Base-by-base conservation (phyloP, 192 early-diverging fungal genomes). In the Gaertneriomyces sp. region DNA sequence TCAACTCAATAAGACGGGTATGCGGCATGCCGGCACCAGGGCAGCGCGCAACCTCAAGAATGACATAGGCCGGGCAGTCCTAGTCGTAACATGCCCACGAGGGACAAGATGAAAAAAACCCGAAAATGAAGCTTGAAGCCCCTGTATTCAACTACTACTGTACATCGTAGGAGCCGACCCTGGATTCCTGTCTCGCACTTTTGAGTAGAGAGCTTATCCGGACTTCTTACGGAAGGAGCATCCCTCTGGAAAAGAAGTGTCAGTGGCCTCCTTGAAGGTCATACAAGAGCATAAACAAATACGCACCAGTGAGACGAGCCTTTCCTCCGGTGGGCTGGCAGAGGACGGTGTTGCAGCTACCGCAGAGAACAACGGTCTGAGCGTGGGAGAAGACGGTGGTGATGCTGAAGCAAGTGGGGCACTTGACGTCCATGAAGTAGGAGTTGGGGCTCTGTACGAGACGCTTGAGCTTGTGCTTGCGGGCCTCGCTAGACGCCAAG, bases 311-410 rank as follows among this genome's bases (percentile, higher is more conserved):
- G 76, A 98, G 87, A 64, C 93, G 91, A 74, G 93, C 94, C 79
- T 90, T 90, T 80, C 96, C 96, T 85, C 96, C 96, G 61, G 95
- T 99, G 71, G 96, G 96, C 81, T 98, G 95, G 84, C 92, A 96
- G 73, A 99, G 89, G 67, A 99, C 95, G 72, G 93, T 94, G 69
- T 90, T 85, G 87, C 96, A 99, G 66, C 89, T 88, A 65, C 87
- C 80, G 89, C 96, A 99, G 61, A 95, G 76, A 60, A 99, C 96
- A 58, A 99, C 96, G 69, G 94, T 94, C 81, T 99, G 95, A 76
- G 95, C 94, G 83, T 99, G 95, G 82, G 87, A 90, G 89, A 99
- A 99, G 74, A 99, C 94, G 74, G 94, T 96, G 81, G 94, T 97
- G 82, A 99, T 95, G 77, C 40, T 43, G 16, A 50, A 53, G 71